These are phyloP conservation scores for Neckera pumila DNA, from an alignment of 225 moss, liverwort and hornwort genomes.

Conservation along the genomic window DNA sequence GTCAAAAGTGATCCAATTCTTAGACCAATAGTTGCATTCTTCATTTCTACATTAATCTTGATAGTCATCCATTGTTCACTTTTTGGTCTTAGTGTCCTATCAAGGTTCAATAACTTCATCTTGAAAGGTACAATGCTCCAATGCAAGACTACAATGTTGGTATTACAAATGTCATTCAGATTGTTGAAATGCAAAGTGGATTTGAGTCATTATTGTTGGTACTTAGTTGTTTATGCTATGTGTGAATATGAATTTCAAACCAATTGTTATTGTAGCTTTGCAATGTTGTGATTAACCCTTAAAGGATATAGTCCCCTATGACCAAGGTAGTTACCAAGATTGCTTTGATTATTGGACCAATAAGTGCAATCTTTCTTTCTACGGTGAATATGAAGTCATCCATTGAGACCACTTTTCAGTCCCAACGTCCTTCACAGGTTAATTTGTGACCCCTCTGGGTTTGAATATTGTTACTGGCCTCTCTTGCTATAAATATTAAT, in stretches of 20 bases:
- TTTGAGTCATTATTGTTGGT: neutral
- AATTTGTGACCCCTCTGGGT: neutral
- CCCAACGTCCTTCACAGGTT: too few relatives aligned
- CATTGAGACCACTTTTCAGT: too few relatives aligned
- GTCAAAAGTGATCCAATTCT: neutral
- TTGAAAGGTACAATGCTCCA: neutral
- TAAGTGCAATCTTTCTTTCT: too few relatives aligned
- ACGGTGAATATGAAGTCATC: too few relatives aligned
- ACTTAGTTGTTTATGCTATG: neutral
- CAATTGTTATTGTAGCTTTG: neutral
- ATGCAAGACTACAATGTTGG: neutral
- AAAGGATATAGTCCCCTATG: too few relatives aligned
- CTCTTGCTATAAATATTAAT: neutral
- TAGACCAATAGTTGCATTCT: neutral
- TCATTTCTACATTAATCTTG: neutral
- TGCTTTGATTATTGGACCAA: too few relatives aligned
- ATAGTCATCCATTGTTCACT: neutral
- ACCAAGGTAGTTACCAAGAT: too few relatives aligned
- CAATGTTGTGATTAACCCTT: neutral
- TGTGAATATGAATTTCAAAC: neutral
- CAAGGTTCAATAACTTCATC: neutral
- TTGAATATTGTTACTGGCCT: neutral
- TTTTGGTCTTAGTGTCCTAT: neutral
- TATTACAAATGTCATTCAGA: neutral
- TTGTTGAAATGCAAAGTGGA: neutral